phyloP scores from a whole-genome alignment of 164 flowering plant genomes.

The Protea cynaroides region DNA sequence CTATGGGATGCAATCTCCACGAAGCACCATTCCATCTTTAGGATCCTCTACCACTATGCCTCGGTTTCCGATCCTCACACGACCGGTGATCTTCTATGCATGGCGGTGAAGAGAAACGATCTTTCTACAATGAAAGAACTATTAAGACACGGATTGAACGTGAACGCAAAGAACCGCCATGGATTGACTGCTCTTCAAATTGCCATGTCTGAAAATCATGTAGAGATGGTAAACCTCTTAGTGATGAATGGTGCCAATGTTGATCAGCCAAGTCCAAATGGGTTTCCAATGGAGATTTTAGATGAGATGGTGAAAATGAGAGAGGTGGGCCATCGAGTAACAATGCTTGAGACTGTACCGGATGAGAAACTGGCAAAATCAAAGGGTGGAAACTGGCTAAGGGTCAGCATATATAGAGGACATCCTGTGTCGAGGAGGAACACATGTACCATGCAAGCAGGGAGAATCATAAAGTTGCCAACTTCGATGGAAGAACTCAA shows the following conservation, averaged over 20 bases:
- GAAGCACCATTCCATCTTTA: constrained; percentile 61
- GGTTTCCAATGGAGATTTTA: constrained; percentile 22
- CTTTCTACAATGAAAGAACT: constrained; percentile 53
- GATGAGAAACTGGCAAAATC: constrained; percentile 15
- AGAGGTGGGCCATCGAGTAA: constrained; percentile 44
- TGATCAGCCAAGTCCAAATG: constrained; percentile 9
- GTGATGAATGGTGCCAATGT: constrained; percentile 61
- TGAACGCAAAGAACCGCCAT: constrained; percentile 44
- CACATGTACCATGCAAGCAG: constrained; percentile 33
- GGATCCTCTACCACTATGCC: constrained; percentile 54
- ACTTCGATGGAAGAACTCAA: constrained; percentile 61
- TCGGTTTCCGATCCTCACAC: constrained; percentile 45
- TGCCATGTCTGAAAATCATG: constrained; percentile 49
- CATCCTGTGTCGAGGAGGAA: constrained; percentile 56
- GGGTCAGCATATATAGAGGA: constrained; percentile 72
- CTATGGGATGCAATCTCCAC: constrained; percentile 71
- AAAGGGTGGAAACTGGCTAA: constrained; percentile 11
- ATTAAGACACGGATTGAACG: constrained; percentile 51
- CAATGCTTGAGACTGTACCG: constrained; percentile 17
- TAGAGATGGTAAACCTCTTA: constrained; percentile 56
- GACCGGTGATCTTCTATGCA: constrained; percentile 73
- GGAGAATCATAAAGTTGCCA: constrained; percentile 67
- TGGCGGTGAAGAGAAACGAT: constrained; percentile 65
- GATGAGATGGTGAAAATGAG: constrained; percentile 39
- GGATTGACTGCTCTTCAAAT: constrained; percentile 57